Evolutionary conservation across 306 rosid species (phyloP), one percentile per base, ranked within the genome.

Genomic region (Arachis hypogaea): DNA sequence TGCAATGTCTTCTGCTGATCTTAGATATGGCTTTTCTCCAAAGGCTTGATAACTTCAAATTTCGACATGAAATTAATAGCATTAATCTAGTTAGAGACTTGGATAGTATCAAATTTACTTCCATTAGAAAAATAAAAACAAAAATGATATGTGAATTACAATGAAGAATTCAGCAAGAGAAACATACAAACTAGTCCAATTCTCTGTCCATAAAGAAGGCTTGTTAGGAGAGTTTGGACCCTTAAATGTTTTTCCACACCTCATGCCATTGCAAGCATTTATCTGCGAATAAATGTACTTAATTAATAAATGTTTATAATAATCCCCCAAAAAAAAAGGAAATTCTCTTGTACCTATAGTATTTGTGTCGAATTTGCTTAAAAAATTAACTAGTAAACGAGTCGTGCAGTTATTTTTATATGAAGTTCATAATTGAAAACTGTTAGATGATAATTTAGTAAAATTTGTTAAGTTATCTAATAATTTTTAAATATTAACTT

Each of bases 171-270:
- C 11, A 40, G 47, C 42, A 44, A 33, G 22, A 76, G 38, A 33
- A 33, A 80, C 94, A 11, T 86, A 92, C 96, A 81, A 83, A 72
- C 96, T 89, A n/a, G 97, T 94, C 98, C 97, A 94, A 57, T 91
- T 86, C 88, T 91, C 97, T 52, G 96, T 94, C 98, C 97, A 94
- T 0, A 94, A 6, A 7, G 96, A 77, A 66, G 98, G 98, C 79
- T 92, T 92, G 76, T 77, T 80, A n/a, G 93, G 93, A 0, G 97
- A 85, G 81, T 94, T 94, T 14, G 98, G 97, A 7, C 98, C 98
- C 40, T 71, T 72, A 64, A 91, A 94, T 5, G 87, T 86, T 80
- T 61, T 81, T 12, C 98, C 97, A 57, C 98, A 94, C 69, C 71
- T 72, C 86, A 85, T 74, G 38, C 98, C 88, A 67, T 92, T 90